These are phyloP conservation scores for Pleurotus citrinopileatus DNA, from an alignment of 768 basidiomycete species.

Conservation along the genomic window DNA sequence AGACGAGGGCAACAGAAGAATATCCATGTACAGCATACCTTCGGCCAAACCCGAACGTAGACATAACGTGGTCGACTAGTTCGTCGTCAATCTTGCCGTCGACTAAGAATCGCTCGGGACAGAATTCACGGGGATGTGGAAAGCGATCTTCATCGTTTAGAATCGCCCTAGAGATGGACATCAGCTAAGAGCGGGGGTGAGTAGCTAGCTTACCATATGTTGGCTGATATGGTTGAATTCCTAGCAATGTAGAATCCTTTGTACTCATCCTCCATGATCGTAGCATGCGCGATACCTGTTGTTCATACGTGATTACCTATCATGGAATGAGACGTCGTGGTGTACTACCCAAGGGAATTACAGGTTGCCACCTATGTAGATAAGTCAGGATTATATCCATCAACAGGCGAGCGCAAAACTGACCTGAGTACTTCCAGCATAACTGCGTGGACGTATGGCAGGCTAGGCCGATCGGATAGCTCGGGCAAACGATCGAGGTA, in stretches of 20 bases:
- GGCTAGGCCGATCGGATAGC: not conserved
- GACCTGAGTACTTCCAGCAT: not conserved
- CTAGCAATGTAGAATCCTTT: constrained; percentile 43
- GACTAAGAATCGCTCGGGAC: constrained; percentile 44
- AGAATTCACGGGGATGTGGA: constrained; percentile 33
- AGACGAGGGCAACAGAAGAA: too few relatives aligned
- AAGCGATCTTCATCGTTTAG: constrained; percentile 29
- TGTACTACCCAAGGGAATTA: too few relatives aligned
- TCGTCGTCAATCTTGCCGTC: constrained; percentile 28
- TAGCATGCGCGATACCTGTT: constrained; percentile 30
- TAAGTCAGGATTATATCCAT: too few relatives aligned
- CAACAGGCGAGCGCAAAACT: too few relatives aligned
- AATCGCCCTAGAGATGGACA: constrained; percentile 37
- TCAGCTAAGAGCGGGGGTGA: not conserved
- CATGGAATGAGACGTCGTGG: too few relatives aligned
- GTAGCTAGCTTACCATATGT: constrained; percentile 26
- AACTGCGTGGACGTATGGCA: not conserved
- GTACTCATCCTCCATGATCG: constrained; percentile 40
- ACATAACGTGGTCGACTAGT: constrained; percentile 8
- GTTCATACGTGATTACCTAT: too few relatives aligned
- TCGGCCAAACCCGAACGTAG: constrained; percentile 34
- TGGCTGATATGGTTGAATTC: constrained; percentile 32
- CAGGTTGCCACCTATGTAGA: too few relatives aligned
- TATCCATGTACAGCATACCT: too few relatives aligned
- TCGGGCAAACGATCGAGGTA: not conserved